Evolutionary conservation across 192 early-diverging fungal genomes (phyloP), one percentile per base, ranked within the genome.

Genomic region (Chytriomyces confervae): DNA sequence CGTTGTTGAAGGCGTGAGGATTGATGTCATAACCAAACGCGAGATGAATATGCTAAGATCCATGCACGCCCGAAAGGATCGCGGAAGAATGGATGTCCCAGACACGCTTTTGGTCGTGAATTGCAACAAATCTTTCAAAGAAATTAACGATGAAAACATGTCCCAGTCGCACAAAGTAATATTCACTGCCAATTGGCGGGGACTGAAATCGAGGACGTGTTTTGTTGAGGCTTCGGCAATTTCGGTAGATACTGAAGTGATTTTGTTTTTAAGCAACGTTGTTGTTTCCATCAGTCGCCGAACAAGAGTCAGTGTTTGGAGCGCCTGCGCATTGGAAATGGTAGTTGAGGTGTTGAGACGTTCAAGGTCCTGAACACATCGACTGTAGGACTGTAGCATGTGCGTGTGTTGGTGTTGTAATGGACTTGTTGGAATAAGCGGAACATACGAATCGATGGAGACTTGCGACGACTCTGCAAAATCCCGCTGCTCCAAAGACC

Each of bases 271-370:
- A 2, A 72, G 57, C 69, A 79, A 43, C 7, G 67, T 69, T 8
- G 69, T 47, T 23, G 77, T 79, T 66, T 79, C 77, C 61, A 79
- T 24, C 18, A 79, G 46, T 50, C 69, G 29, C 5, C 77, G 77
- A 62, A 79, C 77, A 11, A 65, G 16, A 16, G 29, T 9, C 11
- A 79, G 70, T 5, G 77, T 65, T 48, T 76, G 62, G 9, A 76
- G 48, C 5, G 77, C 67, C 36, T 61, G 11, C 7, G 66, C 8
- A 50, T 24, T 50, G 5, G 60, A 65, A 1, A 62, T 64, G 11
- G 62, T 72, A 5, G 53, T 62, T 50, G 13, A 24, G 5, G 47
- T 64, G 36, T 79, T 79, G 20, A 79, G 68, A n/a, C 61, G 53
- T 18, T 72, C 62, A 7, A 79, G 69, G 27, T 79, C 77, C 2